Evolutionary conservation across 176 grass and related monocot species (phyloP).

Genomic region (Rhynchospora pubera): DNA sequence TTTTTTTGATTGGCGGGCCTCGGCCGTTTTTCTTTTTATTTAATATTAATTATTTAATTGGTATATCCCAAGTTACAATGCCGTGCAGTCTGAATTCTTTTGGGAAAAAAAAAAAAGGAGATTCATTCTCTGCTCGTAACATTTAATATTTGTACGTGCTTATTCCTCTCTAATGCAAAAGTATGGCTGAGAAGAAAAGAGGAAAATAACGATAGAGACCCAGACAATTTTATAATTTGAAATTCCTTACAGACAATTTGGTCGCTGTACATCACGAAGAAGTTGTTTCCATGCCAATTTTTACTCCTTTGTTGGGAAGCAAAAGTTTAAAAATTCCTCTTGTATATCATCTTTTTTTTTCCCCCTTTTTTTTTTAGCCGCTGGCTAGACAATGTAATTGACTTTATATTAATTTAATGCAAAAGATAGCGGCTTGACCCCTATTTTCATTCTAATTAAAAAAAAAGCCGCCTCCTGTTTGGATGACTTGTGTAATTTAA

Average conservation of each 20-base stretch:
- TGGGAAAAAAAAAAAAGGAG: not conserved
- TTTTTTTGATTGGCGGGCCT: not conserved
- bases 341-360: too few species aligned
- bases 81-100: not conserved
- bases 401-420: too few species aligned
- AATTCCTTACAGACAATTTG: too few species aligned
- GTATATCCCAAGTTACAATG: not conserved
- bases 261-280: too few species aligned
- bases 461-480: too few species aligned
- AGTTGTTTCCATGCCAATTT: too few species aligned
- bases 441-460: too few species aligned
- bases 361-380: too few species aligned
- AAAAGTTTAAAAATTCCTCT: too few species aligned
- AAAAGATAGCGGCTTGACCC: too few species aligned
- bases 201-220: not conserved
- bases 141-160: slow-evolving; percentile 14
- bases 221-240: not conserved
- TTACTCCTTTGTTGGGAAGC: not conserved
- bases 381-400: too few species aligned
- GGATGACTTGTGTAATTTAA: too few species aligned
- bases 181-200: slow-evolving; percentile 12
- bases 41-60: not conserved
- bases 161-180: slow-evolving; percentile 16
- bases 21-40: not conserved
- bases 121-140: slow-evolving; percentile 1